Evolutionary conservation across 1,284 basidiomycete genomes (phyloP), one percentile per base, ranked within the genome.

Genomic region (Ganoderma multipileum): DNA sequence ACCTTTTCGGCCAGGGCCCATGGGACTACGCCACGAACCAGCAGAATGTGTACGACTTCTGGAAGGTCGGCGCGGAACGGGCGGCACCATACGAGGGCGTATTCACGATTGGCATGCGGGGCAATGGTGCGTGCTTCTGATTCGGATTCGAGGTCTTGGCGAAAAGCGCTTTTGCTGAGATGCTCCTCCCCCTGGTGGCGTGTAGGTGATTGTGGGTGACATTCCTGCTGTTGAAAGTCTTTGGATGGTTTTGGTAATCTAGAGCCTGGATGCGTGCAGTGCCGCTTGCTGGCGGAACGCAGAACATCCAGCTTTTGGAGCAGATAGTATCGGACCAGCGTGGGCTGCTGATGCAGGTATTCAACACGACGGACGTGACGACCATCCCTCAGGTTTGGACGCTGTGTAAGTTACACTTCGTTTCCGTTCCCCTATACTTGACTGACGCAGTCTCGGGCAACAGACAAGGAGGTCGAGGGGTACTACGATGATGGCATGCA

Each of bases 91-190:
- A 83, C 70, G 90, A 92, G 72, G 87, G 85, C 23, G 77, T 91
- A 20, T 90, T 83, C 74, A 91, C 90, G 0, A 75, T 92, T 39
- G 89, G 90, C 28, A 90, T 91, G 89, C 82, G 89, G 65, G 90
- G 90, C 0, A 84, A 85, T 63, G 89, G 89, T 66, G 86, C 88
- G 76, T 68, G 26, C 67, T 47, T 47, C 33, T 14, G 41, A 8
- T n/a, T 57, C 20, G 26, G 54, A 58, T 38, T n/a, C n/a, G n/a
- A n/a, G n/a, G n/a, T n/a, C 55, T 33, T 1, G 23, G 38, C 23
- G 1, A 6, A 38, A 41, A 26, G 23, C 9, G 12, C 14, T 26
- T 9, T 50, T 41, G 38, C 58, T 60, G 58, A 60, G 23, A 2
- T 28, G 9, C 3, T 26, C n/a, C 11, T 5, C 23, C n/a, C 33